Base-by-base conservation (phyloP, 2,329 filamentous ascomycete genomes). In the Hypoxylon sp. region DNA sequence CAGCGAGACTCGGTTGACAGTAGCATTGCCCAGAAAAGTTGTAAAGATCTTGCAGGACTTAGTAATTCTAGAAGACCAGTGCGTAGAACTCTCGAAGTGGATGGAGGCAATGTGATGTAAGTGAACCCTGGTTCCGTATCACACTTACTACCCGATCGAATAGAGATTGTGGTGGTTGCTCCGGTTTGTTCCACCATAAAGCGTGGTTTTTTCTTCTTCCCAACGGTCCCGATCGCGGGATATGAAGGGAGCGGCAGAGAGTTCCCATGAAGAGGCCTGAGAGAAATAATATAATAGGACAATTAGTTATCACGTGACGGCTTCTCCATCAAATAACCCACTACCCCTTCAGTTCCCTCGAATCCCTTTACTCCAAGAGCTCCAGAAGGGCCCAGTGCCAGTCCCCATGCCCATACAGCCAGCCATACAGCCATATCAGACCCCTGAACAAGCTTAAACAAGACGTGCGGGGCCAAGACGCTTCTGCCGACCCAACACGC, bases 401-500 rank as follows among this genome's bases (percentile, higher is more conserved):
- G 16, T 16, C 42, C 45, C 26, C 45, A 36, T 33, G 22, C 42
- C 46, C 16, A 5, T n/a, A 18, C 1, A 18, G 14, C 4, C n/a
- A n/a, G 2, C 36, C 36, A 38, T 52, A 46, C 40, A 22, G 42
- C 11, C 36, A 36, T 36, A 36, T 3, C 33, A 33, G n/a, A 32
- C 26, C 62, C 62, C 57, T 63, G 59, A n/a, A 60, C 50, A 67
- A 49, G 32, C 46, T 30, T 58, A 46, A 46, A 50, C 48, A 54
- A 54, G 40, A 60, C 38, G 65, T 67, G 65, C 65, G 65, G 65
- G 65, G 65, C 65, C 57, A 65, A 61, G 61, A 57, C 61, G 49
- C 58, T 62, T 68, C 65, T 68, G 51, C 61, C 65, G 61, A 62
- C 61, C 61, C 57, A 62, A 68, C 65, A 65, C 51, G 40, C 45